Base-by-base conservation (phyloP, 1,284 basidiomycete species). In the Pholiota adiposa region DNA sequence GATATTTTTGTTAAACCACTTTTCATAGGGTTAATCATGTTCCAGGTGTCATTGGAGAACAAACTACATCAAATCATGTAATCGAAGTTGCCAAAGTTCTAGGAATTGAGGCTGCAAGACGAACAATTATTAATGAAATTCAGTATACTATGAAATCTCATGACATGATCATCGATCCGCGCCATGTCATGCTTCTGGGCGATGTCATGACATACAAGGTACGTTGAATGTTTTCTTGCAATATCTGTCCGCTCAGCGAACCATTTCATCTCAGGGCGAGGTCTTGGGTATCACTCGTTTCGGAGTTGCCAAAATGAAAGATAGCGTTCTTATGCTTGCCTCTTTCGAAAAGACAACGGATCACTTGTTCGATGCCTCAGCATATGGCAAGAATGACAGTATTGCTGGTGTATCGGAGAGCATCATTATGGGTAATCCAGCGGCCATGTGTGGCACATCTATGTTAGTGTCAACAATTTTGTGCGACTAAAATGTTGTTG, bases 271-370 rank as follows among this genome's bases (percentile, higher is more conserved):
- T 50, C 65, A 94, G 92, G 97, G 97, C 56, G 97, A 99, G 75
- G 96, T 99, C 5, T 80, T 99, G 56, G 97, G 97, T 58, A 99
- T 99, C 75, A 99, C 97, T 8, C 92, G 97, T 21, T 99, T 99
- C 77, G 97, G 97, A 73, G 97, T 99, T n/a, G 95, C 97, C 23
- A 99, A 99, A 79, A 99, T 99, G 95, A 99, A 99, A 79, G 97
- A 99, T 77, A 98, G 95, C 69, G 96, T 98, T 1, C 85, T 99
- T 68, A 99, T 99, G 97, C 82, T 99, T 70, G 97, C 97, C 9
- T 97, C 95, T 31, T 99, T 99, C 75, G 97, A 99, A 77, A 99
- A 99, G 81, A 99, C 97, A 27, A 99, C 97, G 11, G 97, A 99
- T 78, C 97, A 99, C 75, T 78, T 99, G 63, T 99, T 99, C 76